Percentiles rank a stretch among this genome's conserved stretches.
These are phyloP conservation scores for Aspergillus carbonarius DNA, from an alignment of 2,329 filamentous ascomycete species.

Conservation along the genomic window DNA sequence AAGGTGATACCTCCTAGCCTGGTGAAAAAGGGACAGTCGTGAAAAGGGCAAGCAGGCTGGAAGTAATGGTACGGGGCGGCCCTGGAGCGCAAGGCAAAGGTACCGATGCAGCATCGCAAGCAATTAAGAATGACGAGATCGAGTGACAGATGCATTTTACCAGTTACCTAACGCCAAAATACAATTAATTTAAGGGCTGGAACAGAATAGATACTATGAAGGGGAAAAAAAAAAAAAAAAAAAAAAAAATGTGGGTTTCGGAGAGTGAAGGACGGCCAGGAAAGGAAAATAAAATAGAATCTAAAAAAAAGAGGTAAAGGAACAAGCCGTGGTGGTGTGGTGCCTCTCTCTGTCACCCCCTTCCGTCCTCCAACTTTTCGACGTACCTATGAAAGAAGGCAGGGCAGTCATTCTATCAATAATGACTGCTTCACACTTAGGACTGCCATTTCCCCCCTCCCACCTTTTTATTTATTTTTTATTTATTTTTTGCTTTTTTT, in stretches of 20 bases:
- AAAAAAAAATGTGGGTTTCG: neutral
- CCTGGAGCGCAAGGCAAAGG: neutral
- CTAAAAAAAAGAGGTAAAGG: neutral
- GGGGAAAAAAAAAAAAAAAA: neutral
- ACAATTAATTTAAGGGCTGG: neutral
- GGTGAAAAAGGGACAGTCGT: neutral
- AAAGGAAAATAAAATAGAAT: neutral
- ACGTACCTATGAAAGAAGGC: neutral
- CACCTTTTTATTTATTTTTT: too few relatives aligned
- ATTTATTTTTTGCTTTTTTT: too few relatives aligned
- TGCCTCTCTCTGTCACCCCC: neutral
- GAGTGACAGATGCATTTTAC: slow-evolving; percentile 3
- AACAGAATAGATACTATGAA: neutral
- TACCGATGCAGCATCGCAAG: neutral
- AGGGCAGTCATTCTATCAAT: neutral
- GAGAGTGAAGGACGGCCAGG: neutral
- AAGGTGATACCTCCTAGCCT: neutral
- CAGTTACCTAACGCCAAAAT: slow-evolving; percentile 4
- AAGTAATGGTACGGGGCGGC: neutral
- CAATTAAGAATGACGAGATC: slow-evolving; percentile 1
- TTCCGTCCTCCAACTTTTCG: neutral
- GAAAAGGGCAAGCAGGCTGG: neutral
- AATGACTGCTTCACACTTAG: neutral
- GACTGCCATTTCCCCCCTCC: neutral
- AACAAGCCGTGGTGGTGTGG: too few relatives aligned